A percentile compares a stretch with the other conserved stretches of the same genome.
Evolutionary conservation across 768 basidiomycete genomes (phyloP).

Genomic region (Tephrocybe sp.): DNA sequence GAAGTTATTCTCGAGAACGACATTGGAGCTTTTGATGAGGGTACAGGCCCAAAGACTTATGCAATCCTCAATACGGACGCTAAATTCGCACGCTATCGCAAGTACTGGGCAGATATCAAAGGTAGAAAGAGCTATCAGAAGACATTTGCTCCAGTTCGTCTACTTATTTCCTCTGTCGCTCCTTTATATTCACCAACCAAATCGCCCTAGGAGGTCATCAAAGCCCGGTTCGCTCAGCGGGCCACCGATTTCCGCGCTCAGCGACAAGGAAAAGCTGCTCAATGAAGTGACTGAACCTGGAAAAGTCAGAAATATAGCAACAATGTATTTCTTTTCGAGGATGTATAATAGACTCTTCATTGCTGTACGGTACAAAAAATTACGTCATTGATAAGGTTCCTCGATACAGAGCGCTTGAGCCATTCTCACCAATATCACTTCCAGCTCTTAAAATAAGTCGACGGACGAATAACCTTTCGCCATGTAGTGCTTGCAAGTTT

Average conservation of each 20-base stretch:
- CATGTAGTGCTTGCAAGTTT: too few species aligned
- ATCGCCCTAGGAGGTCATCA: conserved; percentile 1
- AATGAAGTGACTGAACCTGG: too few species aligned
- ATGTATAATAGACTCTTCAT: too few species aligned
- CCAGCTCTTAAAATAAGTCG: too few species aligned
- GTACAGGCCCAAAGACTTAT: conserved; percentile 42
- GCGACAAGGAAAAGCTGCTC: conserved; percentile 1
- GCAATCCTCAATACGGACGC: conserved; percentile 37
- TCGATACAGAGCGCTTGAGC: too few species aligned
- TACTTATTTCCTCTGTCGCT: not conserved
- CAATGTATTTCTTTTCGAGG: not conserved
- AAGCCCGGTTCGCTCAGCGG: not conserved
- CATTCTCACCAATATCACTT: too few species aligned
- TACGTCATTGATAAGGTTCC: not conserved
- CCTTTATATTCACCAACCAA: not conserved
- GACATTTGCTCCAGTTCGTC: conserved; percentile 54
- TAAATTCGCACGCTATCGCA: conserved; percentile 47
- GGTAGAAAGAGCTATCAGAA: conserved; percentile 50
- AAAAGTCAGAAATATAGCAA: not conserved
- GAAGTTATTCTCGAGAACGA: conserved; percentile 45
- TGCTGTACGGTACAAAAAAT: not conserved
- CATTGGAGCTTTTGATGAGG: conserved; percentile 46
- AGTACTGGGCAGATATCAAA: conserved; percentile 46
- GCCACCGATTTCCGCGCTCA: conserved; percentile 3
- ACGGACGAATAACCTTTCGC: too few species aligned